These are phyloP conservation scores for Rhypophila decipiens DNA, from an alignment of 495 filamentous ascomycete genomes.

Conservation along the genomic window DNA sequence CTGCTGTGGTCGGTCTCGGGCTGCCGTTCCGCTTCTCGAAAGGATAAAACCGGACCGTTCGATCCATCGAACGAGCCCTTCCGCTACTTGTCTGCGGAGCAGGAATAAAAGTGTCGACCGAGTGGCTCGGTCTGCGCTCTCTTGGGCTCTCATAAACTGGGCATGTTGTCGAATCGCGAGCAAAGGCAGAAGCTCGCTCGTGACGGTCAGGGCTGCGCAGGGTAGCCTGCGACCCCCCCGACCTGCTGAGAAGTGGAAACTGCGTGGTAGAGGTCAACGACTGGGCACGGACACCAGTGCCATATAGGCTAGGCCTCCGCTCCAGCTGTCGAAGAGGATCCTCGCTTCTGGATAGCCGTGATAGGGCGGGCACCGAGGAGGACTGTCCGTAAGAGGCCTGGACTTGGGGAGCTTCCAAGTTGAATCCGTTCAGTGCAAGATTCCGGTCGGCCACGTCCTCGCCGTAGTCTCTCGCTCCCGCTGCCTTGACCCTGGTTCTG, in stretches of 20 bases:
- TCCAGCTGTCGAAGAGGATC: background rate
- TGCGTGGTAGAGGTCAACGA: constrained; percentile 9
- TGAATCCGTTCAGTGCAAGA: constrained; percentile 30
- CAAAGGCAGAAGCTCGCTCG: too few species aligned
- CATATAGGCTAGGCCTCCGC: background rate
- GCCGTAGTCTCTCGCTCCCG: constrained; percentile 43
- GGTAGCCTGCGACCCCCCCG: too few species aligned
- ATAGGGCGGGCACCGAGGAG: background rate
- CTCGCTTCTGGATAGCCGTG: background rate
- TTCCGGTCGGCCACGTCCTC: constrained; percentile 54
- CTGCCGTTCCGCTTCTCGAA: background rate
- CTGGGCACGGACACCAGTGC: constrained; percentile 17
- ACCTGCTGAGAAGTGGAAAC: constrained; percentile 12
- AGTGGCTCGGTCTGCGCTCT: constrained; percentile 7
- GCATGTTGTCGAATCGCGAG: too few species aligned
- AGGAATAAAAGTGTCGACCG: constrained; percentile 18
- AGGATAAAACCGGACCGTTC: background rate
- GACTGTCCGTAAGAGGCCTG: constrained; percentile 23
- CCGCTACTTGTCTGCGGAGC: background rate
- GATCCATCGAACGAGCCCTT: background rate
- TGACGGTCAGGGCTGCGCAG: too few species aligned
- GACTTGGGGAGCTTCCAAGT: constrained; percentile 23
- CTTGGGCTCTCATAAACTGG: too few species aligned
- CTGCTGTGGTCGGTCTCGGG: too few species aligned
- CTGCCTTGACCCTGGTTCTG: constrained; percentile 36